Conservation (phyloP, 805 yeast genomes). For the Yarrowia sp. region DNA sequence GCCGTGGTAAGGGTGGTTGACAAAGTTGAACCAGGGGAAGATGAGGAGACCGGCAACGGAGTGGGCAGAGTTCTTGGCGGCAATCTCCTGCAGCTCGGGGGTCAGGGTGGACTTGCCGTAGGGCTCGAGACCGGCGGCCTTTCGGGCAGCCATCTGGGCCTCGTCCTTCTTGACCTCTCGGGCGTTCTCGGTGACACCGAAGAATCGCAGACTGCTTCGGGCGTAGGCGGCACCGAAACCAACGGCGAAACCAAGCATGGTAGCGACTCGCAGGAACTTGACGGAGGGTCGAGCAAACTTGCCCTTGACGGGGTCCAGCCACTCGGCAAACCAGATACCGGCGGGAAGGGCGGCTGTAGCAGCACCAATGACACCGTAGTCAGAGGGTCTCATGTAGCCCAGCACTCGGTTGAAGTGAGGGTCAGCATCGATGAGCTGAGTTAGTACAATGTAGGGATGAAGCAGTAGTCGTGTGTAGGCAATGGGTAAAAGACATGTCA, state of each 20-base stretch:
- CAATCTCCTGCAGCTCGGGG: slow-evolving; percentile 73
- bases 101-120: slow-evolving; percentile 68
- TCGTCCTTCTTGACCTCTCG: slow-evolving; percentile 77
- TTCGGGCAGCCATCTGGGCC: slow-evolving; percentile 70
- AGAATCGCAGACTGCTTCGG: slow-evolving; percentile 70
- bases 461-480: too few relatives aligned
- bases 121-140: slow-evolving; percentile 70
- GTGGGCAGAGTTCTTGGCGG: slow-evolving; percentile 79
- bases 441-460: neutral
- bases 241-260: slow-evolving; percentile 68
- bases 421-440: slow-evolving; percentile 71
- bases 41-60: slow-evolving; percentile 65
- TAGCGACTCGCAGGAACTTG: slow-evolving; percentile 66
- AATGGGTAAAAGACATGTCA: too few relatives aligned
- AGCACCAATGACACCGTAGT: slow-evolving; percentile 60
- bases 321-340: slow-evolving; percentile 55
- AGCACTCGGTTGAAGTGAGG: slow-evolving; percentile 79
- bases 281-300: slow-evolving; percentile 58
- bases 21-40: slow-evolving; percentile 84
- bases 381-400: slow-evolving; percentile 72
- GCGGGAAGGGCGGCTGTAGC: slow-evolving; percentile 61
- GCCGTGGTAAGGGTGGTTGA: slow-evolving; percentile 82
- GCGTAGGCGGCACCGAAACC: slow-evolving; percentile 78
- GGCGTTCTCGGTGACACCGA: slow-evolving; percentile 76
- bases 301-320: slow-evolving; percentile 59